These are phyloP conservation scores for Camelina neglecta DNA, from an alignment of 345 rosid species.

Conservation along the genomic window DNA sequence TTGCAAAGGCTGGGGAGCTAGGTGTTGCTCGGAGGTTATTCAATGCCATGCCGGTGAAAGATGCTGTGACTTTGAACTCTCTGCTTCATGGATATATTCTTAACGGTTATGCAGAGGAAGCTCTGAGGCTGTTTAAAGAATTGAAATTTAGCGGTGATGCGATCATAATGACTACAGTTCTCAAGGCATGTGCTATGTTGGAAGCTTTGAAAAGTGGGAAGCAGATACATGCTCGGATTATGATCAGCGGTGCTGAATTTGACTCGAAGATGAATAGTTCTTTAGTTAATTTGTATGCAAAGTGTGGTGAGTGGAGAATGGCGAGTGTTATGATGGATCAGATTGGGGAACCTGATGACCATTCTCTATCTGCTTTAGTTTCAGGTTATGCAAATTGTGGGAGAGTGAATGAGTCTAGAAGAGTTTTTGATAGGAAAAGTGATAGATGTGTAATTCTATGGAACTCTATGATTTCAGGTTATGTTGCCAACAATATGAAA, in stretches of 20 bases:
- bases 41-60: constrained; percentile 66
- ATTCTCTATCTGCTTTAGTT: constrained; percentile 79
- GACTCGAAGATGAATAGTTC: constrained; percentile 68
- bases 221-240: constrained; percentile 71
- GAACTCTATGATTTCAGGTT: constrained; percentile 87
- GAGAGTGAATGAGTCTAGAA: constrained; percentile 60
- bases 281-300: constrained; percentile 70
- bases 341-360: constrained; percentile 61
- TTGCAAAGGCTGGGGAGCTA: constrained; percentile 63
- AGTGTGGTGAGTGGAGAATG: constrained; percentile 66
- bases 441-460: constrained; percentile 57
- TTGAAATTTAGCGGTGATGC: constrained; percentile 51
- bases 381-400: constrained; percentile 72
- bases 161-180: constrained; percentile 61
- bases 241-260: constrained; percentile 50
- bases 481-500: constrained; percentile 60
- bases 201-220: constrained; percentile 64
- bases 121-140: constrained; percentile 62
- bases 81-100: constrained; percentile 61
- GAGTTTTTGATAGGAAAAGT: constrained; percentile 51
- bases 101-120: constrained; percentile 56
- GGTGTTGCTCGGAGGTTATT: constrained; percentile 60
- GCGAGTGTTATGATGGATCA: constrained; percentile 55
- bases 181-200: constrained; percentile 65
- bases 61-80: constrained; percentile 61